Conservation (phyloP, 306 rosid species). For the Prunus dulcis region DNA sequence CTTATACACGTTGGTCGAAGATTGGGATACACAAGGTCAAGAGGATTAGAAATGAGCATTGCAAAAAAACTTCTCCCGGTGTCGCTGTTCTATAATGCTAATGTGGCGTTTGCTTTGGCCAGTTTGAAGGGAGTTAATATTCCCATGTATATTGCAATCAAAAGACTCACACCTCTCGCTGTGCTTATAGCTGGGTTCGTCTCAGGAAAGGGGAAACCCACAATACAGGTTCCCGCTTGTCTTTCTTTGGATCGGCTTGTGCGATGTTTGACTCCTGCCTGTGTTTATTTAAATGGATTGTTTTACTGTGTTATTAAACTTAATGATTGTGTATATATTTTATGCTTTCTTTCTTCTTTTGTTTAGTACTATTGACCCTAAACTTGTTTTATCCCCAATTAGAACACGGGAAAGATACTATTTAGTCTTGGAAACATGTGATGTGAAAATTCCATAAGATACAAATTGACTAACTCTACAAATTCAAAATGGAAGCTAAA, state of each 20-base stretch:
- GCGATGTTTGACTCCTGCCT: background rate
- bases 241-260: background rate
- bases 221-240: conserved; percentile 48
- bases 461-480: background rate
- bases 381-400: background rate
- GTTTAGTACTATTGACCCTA: background rate
- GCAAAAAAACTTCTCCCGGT: conserved; percentile 77
- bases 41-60: conserved; percentile 55
- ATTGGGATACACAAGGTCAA: conserved; percentile 70
- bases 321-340: background rate
- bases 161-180: conserved; percentile 97
- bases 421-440: background rate
- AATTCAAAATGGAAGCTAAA: background rate
- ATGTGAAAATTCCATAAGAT: background rate
- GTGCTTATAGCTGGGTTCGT: conserved; percentile 75
- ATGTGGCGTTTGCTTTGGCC: conserved; percentile 95
- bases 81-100: conserved; percentile 86
- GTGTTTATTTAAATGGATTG: background rate
- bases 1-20: conserved; percentile 70
- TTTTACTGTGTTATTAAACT: background rate
- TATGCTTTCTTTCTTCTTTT: background rate
- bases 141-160: conserved; percentile 96
- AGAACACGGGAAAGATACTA: background rate
- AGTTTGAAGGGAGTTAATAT: conserved; percentile 96
- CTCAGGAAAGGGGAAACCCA: conserved; percentile 74